A percentile compares a stretch with the other conserved stretches of the same genome.
These are phyloP conservation scores for Kazachstania sp. DNA, from an alignment of 1,139 yeast species.

Conservation along the genomic window DNA sequence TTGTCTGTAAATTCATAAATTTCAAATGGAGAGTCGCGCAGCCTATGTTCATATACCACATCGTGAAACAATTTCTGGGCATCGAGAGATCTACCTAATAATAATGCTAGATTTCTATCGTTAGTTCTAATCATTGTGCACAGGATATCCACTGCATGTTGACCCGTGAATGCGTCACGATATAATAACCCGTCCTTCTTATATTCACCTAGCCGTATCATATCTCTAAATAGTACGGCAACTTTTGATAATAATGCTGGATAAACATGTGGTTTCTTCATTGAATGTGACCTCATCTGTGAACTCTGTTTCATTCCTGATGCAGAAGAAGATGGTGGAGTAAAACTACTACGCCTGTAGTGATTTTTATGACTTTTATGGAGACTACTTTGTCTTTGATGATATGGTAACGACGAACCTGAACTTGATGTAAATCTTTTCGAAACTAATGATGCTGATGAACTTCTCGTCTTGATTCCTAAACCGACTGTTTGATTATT, in stretches of 20 bases:
- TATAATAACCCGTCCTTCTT: constrained; percentile 92
- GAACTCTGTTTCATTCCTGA: constrained; percentile 26
- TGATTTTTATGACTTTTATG: constrained; percentile 3
- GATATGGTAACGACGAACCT: constrained; percentile 23
- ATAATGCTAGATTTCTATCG: constrained; percentile 80
- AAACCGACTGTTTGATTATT: constrained; percentile 22
- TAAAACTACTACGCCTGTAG: constrained; percentile 7
- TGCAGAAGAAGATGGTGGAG: constrained; percentile 6
- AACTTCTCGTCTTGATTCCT: constrained; percentile 32
- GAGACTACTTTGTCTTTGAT: background rate
- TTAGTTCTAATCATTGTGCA: constrained; percentile 80
- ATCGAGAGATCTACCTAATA: constrained; percentile 86
- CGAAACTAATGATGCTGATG: constrained; percentile 30
- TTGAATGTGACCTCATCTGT: background rate
- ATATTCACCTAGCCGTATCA: constrained; percentile 64
- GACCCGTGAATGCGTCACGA: constrained; percentile 90
- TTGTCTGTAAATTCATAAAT: constrained; percentile 76
- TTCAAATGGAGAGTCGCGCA: constrained; percentile 80
- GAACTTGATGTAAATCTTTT: constrained; percentile 29
- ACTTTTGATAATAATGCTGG: constrained; percentile 87
- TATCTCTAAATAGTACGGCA: constrained; percentile 67
- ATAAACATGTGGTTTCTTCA: constrained; percentile 40
- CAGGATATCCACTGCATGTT: constrained; percentile 85
- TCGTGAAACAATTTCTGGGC: constrained; percentile 94
- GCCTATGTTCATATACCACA: constrained; percentile 87